Evolutionary conservation across 345 rosid genomes (phyloP).

Genomic region (Salix udensis): DNA sequence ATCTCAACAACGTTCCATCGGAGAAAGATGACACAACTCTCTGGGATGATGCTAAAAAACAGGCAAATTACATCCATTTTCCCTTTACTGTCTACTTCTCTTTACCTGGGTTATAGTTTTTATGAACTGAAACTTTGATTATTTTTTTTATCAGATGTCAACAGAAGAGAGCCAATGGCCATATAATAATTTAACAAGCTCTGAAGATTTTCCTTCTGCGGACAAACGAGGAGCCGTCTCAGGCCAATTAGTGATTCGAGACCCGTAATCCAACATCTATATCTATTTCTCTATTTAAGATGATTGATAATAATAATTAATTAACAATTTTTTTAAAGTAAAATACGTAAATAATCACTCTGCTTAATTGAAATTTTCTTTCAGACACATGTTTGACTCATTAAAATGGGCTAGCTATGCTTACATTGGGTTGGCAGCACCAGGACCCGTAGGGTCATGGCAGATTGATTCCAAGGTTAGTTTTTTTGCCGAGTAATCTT

Average conservation of each 20-base stretch:
- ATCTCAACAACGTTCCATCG: constrained; percentile 1
- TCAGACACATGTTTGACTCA: constrained; percentile 28
- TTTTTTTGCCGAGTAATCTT: no score
- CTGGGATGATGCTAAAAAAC: constrained; percentile 25
- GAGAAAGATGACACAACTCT: not conserved
- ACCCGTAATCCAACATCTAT: constrained; percentile 1
- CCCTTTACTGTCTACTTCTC: not conserved
- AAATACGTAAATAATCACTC: no score
- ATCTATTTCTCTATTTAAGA: not conserved
- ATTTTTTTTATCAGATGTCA: not conserved
- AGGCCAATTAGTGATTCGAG: constrained; percentile 3
- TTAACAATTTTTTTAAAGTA: no score
- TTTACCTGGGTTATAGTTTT: no score
- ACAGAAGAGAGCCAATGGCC: constrained; percentile 14
- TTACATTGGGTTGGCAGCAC: constrained; percentile 63
- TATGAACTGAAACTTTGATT: no score
- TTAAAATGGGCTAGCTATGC: constrained; percentile 38
- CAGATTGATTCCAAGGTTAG: constrained; percentile 71
- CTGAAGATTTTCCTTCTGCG: constrained; percentile 12
- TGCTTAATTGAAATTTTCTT: not conserved
- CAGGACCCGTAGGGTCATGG: constrained; percentile 80
- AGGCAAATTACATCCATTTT: not conserved
- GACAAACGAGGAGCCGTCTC: constrained; percentile 15
- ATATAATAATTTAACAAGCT: constrained; percentile 2
- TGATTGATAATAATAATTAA: no score